phyloP scores from a whole-genome alignment of 345 rosid genomes.

The Eucalyptus grandis region DNA sequence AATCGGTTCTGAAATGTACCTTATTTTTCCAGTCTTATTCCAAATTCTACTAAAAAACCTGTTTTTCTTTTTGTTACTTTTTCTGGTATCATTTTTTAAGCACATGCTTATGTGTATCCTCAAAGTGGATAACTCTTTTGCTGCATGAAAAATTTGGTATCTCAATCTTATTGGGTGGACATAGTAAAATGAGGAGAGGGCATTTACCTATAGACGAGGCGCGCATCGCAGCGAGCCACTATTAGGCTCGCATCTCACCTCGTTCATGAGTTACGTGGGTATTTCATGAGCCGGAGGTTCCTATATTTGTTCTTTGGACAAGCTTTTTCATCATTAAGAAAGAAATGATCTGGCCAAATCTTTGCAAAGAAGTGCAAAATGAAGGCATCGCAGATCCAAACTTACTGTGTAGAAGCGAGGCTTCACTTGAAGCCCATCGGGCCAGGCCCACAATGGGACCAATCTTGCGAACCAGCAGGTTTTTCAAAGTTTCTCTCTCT shows the following conservation, averaged over 20 bases:
- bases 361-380: neutral
- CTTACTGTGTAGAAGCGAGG: neutral
- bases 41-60: too few species aligned
- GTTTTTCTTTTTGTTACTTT: too few species aligned
- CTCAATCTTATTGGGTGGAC: neutral
- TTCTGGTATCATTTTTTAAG: neutral
- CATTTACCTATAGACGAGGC: too few species aligned
- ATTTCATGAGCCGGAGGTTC: neutral
- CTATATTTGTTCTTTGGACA: neutral
- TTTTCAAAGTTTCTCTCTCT: neutral
- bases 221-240: neutral
- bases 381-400: neutral
- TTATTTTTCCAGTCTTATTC: rapidly evolving
- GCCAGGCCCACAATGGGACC: neutral
- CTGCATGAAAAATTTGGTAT: neutral
- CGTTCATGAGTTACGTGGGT: neutral
- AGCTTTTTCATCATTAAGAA: neutral
- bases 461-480: neutral
- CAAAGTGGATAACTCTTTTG: neutral
- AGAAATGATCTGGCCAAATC: neutral
- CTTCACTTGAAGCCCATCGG: neutral
- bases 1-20: rapidly evolving
- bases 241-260: neutral
- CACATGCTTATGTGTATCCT: neutral
- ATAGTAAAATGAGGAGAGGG: too few species aligned